Percentiles rank a stretch among this genome's conserved stretches.
These are phyloP conservation scores for Irpex rosettiformis DNA, from an alignment of 1,284 basidiomycete genomes.

Conservation along the genomic window DNA sequence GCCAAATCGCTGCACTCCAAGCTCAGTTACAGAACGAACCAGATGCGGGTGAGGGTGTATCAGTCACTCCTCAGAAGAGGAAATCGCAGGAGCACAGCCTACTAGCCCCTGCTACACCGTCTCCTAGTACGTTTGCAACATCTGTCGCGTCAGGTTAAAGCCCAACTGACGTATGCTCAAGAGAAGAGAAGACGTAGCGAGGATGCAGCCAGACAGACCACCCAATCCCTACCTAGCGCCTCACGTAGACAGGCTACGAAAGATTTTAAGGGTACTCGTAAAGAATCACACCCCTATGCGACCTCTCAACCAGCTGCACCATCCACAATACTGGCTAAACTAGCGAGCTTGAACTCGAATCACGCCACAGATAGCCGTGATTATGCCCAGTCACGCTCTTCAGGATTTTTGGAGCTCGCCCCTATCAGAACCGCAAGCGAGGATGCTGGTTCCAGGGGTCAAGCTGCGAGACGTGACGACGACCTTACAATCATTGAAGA, in stretches of 20 bases:
- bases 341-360: constrained; percentile 34
- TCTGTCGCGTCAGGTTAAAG: background rate
- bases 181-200: constrained; percentile 38
- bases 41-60: background rate
- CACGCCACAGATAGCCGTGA: constrained; percentile 17
- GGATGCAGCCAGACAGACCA: background rate
- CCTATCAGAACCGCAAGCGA: background rate
- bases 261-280: background rate
- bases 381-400: constrained; percentile 32
- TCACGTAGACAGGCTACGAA: background rate
- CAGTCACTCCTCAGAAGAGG: constrained; percentile 49
- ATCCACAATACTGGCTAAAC: constrained; percentile 47
- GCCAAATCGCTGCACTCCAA: constrained; percentile 40
- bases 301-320: constrained; percentile 28
- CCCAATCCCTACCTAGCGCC: background rate
- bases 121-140: constrained; percentile 53
- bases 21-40: constrained; percentile 35
- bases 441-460: background rate
- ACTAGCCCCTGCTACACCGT: constrained; percentile 65
- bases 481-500: constrained; percentile 72
- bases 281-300: background rate
- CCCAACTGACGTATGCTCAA: constrained; percentile 19
- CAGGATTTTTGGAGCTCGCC: constrained; percentile 38
- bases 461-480: constrained; percentile 48
- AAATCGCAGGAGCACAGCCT: constrained; percentile 36